Conservation (phyloP, 306 rosid genomes). For the Dryas drummondii region DNA sequence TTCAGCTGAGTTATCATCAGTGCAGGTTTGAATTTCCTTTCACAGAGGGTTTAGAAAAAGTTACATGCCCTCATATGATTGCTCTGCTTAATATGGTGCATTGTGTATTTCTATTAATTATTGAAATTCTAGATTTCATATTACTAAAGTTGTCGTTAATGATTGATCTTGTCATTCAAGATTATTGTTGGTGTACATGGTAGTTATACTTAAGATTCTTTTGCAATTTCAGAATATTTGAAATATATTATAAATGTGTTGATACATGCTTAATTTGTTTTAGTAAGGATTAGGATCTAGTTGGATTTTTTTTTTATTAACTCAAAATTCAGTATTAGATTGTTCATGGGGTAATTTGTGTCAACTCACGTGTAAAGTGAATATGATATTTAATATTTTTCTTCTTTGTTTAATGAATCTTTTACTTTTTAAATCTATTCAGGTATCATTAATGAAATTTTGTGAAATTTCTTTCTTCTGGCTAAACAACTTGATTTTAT, state of each 20-base stretch:
- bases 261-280: not conserved
- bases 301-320: not conserved
- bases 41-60: conserved; percentile 17
- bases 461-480: no score
- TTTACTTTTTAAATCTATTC: no score
- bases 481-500: no score
- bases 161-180: not conserved
- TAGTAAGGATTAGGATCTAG: not conserved
- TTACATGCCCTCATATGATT: not conserved
- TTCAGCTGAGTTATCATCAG: conserved; percentile 59
- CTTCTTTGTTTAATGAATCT: no score
- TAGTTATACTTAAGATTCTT: not conserved
- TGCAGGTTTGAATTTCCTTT: conserved; percentile 78
- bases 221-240: no score
- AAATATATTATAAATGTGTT: no score
- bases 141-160: not conserved
- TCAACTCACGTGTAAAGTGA: no score
- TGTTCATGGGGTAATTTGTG: not conserved
- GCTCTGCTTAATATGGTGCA: not conserved
- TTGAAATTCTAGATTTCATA: not conserved
- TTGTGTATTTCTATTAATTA: not conserved
- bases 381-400: no score
- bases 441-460: no score
- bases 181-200: not conserved
- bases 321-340: not conserved